phyloP scores from a whole-genome alignment of 441 rosid species.

The Arabidopsis hybrid region DNA sequence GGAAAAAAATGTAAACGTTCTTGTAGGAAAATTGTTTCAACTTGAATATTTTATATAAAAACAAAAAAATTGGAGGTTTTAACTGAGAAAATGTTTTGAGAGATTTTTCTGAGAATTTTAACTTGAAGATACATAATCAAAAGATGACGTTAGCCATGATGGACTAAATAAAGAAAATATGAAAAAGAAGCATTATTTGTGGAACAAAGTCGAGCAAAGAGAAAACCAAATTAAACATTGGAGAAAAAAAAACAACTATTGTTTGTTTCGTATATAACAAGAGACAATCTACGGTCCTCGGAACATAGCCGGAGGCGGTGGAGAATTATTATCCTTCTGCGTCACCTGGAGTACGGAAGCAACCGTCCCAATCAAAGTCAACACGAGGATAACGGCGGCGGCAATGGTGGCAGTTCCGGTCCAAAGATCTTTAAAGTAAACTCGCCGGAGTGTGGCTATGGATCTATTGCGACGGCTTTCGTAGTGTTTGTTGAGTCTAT shows the following conservation, averaged over 20 bases:
- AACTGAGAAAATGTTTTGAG: too few relatives aligned
- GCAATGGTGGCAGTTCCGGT: conserved; percentile 24
- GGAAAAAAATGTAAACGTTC: too few relatives aligned
- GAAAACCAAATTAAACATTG: not conserved
- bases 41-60: too few relatives aligned
- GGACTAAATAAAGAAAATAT: not conserved
- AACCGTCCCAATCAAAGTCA: conserved; percentile 23
- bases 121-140: not conserved
- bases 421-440: conserved; percentile 31
- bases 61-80: too few relatives aligned
- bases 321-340: not conserved
- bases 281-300: not conserved
- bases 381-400: not conserved
- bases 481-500: not conserved
- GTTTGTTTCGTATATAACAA: not conserved
- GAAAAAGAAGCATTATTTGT: not conserved
- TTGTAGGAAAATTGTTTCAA: too few relatives aligned
- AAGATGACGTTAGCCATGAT: not conserved
- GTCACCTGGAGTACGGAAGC: conserved; percentile 28
- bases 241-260: not conserved
- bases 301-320: not conserved
- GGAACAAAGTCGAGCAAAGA: not conserved
- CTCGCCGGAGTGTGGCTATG: conserved; percentile 23
- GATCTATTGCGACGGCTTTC: not conserved
- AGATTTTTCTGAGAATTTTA: too few relatives aligned